These are phyloP conservation scores for Quambalaria eucalypti DNA, from an alignment of 1,284 basidiomycete species.

Conservation along the genomic window DNA sequence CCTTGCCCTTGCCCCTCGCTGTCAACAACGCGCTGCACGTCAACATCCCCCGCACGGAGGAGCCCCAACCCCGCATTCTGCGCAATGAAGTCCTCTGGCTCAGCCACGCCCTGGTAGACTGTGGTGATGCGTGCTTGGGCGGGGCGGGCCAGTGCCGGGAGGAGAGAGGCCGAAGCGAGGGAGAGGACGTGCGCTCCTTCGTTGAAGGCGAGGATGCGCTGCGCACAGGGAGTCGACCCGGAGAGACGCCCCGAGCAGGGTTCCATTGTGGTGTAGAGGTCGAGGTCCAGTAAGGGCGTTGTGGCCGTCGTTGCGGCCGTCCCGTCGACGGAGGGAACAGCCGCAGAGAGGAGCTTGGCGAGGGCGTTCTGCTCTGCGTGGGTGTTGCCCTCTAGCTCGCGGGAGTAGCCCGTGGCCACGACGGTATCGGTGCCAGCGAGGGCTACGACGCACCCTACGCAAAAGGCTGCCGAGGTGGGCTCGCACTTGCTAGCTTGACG, in stretches of 20 bases:
- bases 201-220: slow-evolving; percentile 62
- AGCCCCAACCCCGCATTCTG: slow-evolving; percentile 75
- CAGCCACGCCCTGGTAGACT: slow-evolving; percentile 81
- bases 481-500: slow-evolving; percentile 64
- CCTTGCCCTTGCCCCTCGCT: slow-evolving; percentile 42
- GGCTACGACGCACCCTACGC: slow-evolving; percentile 81
- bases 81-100: slow-evolving; percentile 84
- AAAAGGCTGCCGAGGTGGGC: slow-evolving; percentile 75
- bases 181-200: background rate
- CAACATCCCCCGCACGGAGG: background rate
- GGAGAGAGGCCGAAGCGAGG: background rate
- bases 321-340: background rate
- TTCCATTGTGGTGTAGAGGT: slow-evolving; percentile 92
- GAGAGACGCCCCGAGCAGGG: slow-evolving; percentile 86
- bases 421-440: slow-evolving; percentile 45
- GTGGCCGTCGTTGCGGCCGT: background rate
- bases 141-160: background rate
- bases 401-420: slow-evolving; percentile 75
- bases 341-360: slow-evolving; percentile 65
- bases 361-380: slow-evolving; percentile 96
- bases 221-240: slow-evolving; percentile 74
- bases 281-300: slow-evolving; percentile 49
- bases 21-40: background rate
- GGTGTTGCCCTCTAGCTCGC: slow-evolving; percentile 84
- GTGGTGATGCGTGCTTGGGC: slow-evolving; percentile 53